Evolutionary conservation across 1,284 basidiomycete species (phyloP), one percentile per base, ranked within the genome.

Genomic region (Ustilago nuda): DNA sequence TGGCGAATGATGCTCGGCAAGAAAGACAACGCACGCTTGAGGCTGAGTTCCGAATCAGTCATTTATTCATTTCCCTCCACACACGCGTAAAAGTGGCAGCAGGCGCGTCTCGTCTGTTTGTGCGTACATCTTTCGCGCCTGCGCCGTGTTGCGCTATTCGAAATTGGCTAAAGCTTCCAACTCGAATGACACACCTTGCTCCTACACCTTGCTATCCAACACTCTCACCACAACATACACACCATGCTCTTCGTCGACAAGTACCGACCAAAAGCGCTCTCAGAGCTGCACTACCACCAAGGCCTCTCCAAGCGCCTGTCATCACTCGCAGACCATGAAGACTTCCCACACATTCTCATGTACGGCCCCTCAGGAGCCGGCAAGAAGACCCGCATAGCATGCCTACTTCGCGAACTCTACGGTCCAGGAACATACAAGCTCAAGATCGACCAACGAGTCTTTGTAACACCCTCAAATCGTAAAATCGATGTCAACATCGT

Each of bases 281-380:
- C 92, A 76, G 92, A 93, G 62, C 90, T 99, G 51, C 92, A 95
- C 84, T 98, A 99, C 86, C 97, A 99, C 85, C 85, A 89, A 33
- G 90, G 90, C 50, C 91, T 99, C 48, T 93, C 94, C 9, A 88
- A 90, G 41, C 90, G 95, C 33, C 88, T 99, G 36, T 90, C 89
- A 74, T 92, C 94, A 1, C 88, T 98, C 59, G 82, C 78, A 27
- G 79, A 75, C 8, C 82, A 79, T 72, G 84, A 79, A 2, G 97
- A 99, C 88, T 98, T 99, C 83, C 96, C 96, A 7, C 96, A 99
- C 85, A 92, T 97, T 88, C 90, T 99, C 12, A 98, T 99, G 88
- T 99, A 98, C 84, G 97, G 96, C 0, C 97, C 96, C 2, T 94
- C 93, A 5, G 96, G 96, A 19, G 94, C 96, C 9, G 96, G 96